Evolutionary conservation across 768 basidiomycete species (phyloP).

Genomic region (Tulasnella sp.): DNA sequence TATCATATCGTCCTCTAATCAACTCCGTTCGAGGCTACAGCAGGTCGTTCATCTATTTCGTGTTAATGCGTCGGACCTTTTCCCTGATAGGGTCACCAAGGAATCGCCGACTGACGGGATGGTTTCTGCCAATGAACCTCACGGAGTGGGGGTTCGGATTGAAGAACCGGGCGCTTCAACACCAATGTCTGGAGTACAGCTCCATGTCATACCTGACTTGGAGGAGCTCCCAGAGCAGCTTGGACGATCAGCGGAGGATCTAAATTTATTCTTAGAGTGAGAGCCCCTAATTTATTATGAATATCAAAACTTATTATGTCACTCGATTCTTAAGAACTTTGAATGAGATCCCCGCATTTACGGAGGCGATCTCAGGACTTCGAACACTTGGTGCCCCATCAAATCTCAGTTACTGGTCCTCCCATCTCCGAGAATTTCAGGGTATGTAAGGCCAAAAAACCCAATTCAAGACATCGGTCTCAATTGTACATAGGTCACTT

Average conservation of each 20-base stretch:
- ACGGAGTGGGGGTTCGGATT: no score
- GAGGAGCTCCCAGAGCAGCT: constrained; percentile 57
- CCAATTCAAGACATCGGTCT: constrained; percentile 11
- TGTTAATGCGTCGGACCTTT: constrained; percentile 64
- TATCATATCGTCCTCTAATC: constrained; percentile 58
- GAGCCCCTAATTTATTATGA: no score
- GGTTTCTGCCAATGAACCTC: not conserved
- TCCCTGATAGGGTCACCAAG: constrained; percentile 41
- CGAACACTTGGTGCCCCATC: no score
- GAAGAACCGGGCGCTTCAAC: not conserved
- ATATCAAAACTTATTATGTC: no score
- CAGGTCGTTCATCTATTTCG: constrained; percentile 59
- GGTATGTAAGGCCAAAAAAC: constrained; percentile 27
- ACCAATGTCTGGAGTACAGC: not conserved
- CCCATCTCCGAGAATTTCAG: constrained; percentile 50
- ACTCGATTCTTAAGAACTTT: no score
- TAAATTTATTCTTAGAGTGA: constrained; percentile 59
- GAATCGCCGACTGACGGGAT: constrained; percentile 24
- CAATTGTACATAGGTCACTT: constrained; percentile 60
- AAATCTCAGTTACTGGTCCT: constrained; percentile 68
- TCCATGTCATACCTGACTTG: constrained; percentile 32
- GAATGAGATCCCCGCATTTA: constrained; percentile 61
- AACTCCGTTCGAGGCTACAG: constrained; percentile 54
- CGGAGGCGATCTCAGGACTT: constrained; percentile 51
- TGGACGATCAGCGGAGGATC: constrained; percentile 46